Evolutionary conservation across 768 basidiomycete genomes (phyloP).

Genomic region (Trametes sanguinea): DNA sequence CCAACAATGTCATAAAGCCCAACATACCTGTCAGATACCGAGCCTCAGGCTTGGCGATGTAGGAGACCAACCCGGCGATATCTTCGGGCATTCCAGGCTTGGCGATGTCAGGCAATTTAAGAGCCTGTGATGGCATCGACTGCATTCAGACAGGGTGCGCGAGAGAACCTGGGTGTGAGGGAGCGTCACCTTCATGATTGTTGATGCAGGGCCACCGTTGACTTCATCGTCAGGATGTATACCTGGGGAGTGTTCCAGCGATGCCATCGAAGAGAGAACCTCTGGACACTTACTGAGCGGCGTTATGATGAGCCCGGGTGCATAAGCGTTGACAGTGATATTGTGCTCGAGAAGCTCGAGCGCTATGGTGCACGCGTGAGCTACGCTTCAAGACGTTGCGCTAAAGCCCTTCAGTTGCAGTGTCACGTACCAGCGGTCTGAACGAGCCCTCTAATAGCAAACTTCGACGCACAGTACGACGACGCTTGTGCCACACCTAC

Average conservation of each 20-base stretch:
- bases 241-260: not conserved
- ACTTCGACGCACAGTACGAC: slow-evolving; percentile 28
- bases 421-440: slow-evolving; percentile 21
- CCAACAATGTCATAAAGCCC: no score
- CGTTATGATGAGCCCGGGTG: slow-evolving; percentile 31
- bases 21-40: slow-evolving; percentile 25
- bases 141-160: no score
- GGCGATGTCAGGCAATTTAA: no score
- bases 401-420: not conserved
- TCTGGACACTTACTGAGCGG: slow-evolving; percentile 13
- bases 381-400: not conserved
- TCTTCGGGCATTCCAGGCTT: slow-evolving; percentile 14
- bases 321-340: slow-evolving; percentile 33
- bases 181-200: slow-evolving; percentile 6
- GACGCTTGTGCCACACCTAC: no score
- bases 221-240: slow-evolving; percentile 8
- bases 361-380: slow-evolving; percentile 12
- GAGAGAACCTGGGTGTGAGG: no score
- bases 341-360: slow-evolving; percentile 25
- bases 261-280: not conserved
- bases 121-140: no score
- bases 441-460: slow-evolving; percentile 31
- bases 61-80: slow-evolving; percentile 27
- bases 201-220: slow-evolving; percentile 13
- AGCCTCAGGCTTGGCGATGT: slow-evolving; percentile 27